A percentile compares a stretch with the other conserved stretches of the same genome.
Conservation (phyloP, 1,284 basidiomycete species). For the Ganoderma sinense region DNA sequence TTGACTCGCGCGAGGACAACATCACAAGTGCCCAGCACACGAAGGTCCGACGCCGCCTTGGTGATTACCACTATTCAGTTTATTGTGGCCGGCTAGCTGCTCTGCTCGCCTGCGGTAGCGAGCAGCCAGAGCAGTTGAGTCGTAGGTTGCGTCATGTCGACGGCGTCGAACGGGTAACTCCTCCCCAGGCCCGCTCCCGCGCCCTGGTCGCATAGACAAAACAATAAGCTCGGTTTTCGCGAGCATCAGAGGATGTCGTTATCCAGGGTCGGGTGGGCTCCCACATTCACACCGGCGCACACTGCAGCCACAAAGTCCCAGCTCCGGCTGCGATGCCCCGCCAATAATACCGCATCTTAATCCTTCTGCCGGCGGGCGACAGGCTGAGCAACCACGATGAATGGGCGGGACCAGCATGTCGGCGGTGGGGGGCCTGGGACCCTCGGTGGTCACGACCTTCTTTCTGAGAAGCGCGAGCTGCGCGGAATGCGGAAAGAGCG, state of each 20-base stretch:
- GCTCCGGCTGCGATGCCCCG: background rate
- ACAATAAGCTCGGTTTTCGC: slow-evolving; percentile 30
- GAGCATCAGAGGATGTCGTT: slow-evolving; percentile 19
- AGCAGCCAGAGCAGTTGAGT: background rate
- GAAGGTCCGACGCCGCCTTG: slow-evolving; percentile 5
- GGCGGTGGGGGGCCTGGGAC: slow-evolving; percentile 2
- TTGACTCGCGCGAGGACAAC: background rate
- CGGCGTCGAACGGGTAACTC: background rate
- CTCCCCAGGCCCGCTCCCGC: slow-evolving; percentile 8
- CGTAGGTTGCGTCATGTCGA: slow-evolving; percentile 9
- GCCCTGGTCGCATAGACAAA: slow-evolving; percentile 12
- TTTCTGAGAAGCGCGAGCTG: background rate
- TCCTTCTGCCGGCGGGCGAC: background rate
- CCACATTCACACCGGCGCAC: slow-evolving; percentile 2
- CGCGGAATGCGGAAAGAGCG: background rate
- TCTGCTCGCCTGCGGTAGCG: background rate
- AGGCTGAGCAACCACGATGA: background rate
- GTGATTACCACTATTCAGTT: slow-evolving; percentile 6
- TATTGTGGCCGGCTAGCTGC: background rate
- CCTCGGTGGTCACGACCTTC: background rate
- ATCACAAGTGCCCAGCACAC: background rate
- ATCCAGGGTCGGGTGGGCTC: background rate
- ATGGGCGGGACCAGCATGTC: background rate
- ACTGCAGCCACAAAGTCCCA: background rate
- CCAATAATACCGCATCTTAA: background rate